Base-by-base conservation (phyloP, 805 yeast genomes). In the Teunomyces lycoperdinae region DNA sequence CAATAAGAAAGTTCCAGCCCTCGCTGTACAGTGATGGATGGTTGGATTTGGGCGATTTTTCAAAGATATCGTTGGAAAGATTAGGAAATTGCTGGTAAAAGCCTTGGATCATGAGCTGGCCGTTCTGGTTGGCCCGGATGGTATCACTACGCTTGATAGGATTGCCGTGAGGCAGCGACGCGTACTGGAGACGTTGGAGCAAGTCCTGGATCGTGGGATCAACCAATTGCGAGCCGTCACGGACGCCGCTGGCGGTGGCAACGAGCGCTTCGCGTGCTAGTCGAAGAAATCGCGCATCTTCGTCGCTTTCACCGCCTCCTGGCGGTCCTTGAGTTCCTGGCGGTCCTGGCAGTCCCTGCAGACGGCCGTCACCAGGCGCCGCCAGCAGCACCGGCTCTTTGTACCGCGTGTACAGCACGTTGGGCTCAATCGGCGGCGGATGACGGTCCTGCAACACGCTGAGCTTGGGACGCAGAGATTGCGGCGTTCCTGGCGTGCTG, bases 141-240 rank as follows among this genome's bases (percentile, higher is more conserved):
- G 58, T 60, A 5, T 64, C 64, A 4, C 68, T 60, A 32, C 61
- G 60, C 46, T 58, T 61, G 39, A 73, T 71, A 6, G 78, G 67
- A 41, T 81, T 80, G 1, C 85, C 85, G 60, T 80, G 84, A 3
- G 85, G 84, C 27, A 83, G 71, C 46, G 72, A 64, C 5, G 80
- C 80, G 54, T 83, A 83, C 56, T 83, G 86, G 38, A 82, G 68
- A 45, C 88, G 62, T 54, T 74, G 72, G 45, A 83, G 63, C n/a
- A 83, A 67, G 56, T 80, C 85, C 51, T 77, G 65, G 24, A 83
- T 80, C 0, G 87, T 81, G 4, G 88, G 87, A 58, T 83, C 88
- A 5, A 83, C 77, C 20, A 76, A 66, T 45, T 53, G 55, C 20
- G 60, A 45, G 24, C 54, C 51, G 20, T 50, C 33, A 14, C 67